These are phyloP conservation scores for Lactarius indigo DNA, from an alignment of 768 basidiomycete species.

Conservation along the genomic window DNA sequence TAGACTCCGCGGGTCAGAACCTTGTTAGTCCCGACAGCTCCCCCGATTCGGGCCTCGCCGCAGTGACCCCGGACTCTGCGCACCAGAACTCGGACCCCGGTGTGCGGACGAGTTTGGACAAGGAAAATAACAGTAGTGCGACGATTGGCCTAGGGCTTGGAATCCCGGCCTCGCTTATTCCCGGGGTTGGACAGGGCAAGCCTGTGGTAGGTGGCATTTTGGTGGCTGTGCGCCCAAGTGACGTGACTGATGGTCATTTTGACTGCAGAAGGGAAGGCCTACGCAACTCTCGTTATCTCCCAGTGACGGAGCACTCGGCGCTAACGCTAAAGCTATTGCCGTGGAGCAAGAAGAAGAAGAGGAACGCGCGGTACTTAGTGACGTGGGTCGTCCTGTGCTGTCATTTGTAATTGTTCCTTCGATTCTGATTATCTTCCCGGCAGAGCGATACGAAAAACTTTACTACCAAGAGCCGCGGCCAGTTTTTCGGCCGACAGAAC, in stretches of 20 bases:
- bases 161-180: conserved; percentile 20
- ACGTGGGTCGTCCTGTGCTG: conserved; percentile 44
- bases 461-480: conserved; percentile 41
- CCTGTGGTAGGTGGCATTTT: background rate
- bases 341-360: conserved; percentile 38
- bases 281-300: conserved; percentile 54
- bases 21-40: conserved; percentile 36
- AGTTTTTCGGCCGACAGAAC: conserved; percentile 60
- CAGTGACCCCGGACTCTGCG: background rate
- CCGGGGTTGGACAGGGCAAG: background rate
- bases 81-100: conserved; percentile 23
- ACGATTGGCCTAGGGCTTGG: conserved; percentile 34
- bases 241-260: conserved; percentile 1
- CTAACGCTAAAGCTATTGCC: conserved; percentile 35
- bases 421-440: background rate
- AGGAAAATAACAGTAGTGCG: conserved; percentile 20
- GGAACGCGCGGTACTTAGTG: conserved; percentile 60
- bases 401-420: background rate
- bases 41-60: conserved; percentile 25
- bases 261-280: conserved; percentile 44
- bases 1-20: conserved; percentile 27
- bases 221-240: background rate
- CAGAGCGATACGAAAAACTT: conserved; percentile 49
- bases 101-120: background rate
- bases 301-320: conserved; percentile 55